phyloP scores from a whole-genome alignment of 2,329 filamentous ascomycete genomes.

The Sporothrix globosa region DNA sequence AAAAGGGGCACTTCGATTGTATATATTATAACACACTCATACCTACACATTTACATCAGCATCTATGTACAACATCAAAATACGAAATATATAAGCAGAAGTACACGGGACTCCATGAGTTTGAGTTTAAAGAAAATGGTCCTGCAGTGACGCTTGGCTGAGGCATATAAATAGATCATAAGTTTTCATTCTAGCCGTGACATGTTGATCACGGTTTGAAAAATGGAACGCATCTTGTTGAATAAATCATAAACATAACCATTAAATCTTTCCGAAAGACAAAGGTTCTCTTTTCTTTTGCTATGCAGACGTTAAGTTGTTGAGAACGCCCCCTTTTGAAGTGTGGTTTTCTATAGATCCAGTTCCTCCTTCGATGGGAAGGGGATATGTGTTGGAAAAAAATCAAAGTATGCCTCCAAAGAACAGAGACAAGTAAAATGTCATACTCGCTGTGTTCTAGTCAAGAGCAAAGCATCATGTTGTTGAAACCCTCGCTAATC shows the following conservation, averaged over 20 bases:
- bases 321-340: constrained; percentile 24
- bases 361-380: not conserved
- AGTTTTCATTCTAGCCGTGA: not conserved
- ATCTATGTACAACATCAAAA: constrained; percentile 29
- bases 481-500: constrained; percentile 32
- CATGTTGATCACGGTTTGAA: no score
- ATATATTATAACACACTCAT: constrained; percentile 26
- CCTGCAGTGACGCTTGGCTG: no score
- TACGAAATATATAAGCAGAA: not conserved
- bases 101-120: not conserved
- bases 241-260: not conserved
- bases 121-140: not conserved
- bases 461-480: constrained; percentile 27
- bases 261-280: not conserved
- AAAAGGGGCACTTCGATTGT: constrained; percentile 19
- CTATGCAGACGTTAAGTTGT: constrained; percentile 27
- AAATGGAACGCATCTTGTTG: not conserved
- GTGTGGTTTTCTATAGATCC: not conserved
- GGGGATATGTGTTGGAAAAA: constrained; percentile 15
- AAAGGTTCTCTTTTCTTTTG: not conserved
- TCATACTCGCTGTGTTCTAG: not conserved
- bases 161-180: not conserved
- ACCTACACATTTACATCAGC: constrained; percentile 20
- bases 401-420: constrained; percentile 13
- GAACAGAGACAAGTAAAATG: not conserved